Percentiles rank a stretch among this genome's conserved stretches.
Conservation (phyloP, 495 filamentous ascomycete species). For the Penicillium robsamsonii region DNA sequence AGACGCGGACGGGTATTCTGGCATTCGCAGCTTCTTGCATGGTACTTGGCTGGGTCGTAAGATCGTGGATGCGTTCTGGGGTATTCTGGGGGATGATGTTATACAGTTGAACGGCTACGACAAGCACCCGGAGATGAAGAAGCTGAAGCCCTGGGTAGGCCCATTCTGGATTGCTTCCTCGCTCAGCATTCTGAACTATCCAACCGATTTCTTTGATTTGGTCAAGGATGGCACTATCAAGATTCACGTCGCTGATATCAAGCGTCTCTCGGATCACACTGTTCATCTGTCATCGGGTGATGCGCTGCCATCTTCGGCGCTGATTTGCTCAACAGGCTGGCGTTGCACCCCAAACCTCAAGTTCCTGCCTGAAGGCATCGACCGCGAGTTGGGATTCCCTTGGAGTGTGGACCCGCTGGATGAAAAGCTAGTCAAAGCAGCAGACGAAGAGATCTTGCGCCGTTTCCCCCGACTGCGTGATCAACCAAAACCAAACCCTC, state of each 20-base stretch:
- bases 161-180: slow-evolving; percentile 62
- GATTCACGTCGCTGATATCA: slow-evolving; percentile 63
- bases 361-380: slow-evolving; percentile 55
- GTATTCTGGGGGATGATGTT: slow-evolving; percentile 57
- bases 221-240: slow-evolving; percentile 56
- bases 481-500: slow-evolving; percentile 36
- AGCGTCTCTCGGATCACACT: slow-evolving; percentile 41
- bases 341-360: slow-evolving; percentile 60
- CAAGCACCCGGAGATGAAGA: slow-evolving; percentile 60
- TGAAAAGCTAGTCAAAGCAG: slow-evolving; percentile 33
- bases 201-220: slow-evolving; percentile 61
- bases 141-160: slow-evolving; percentile 63
- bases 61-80: slow-evolving; percentile 69
- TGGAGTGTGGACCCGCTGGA: slow-evolving; percentile 32
- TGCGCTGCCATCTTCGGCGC: slow-evolving; percentile 52
- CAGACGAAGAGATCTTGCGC: slow-evolving; percentile 65
- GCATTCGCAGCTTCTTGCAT: slow-evolving; percentile 59
- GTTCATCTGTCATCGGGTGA: slow-evolving; percentile 59
- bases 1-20: slow-evolving; percentile 47
- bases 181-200: slow-evolving; percentile 69
- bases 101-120: slow-evolving; percentile 57
- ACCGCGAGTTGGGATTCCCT: slow-evolving; percentile 41
- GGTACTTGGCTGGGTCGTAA: slow-evolving; percentile 62
- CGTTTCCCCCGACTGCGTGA: slow-evolving; percentile 61
- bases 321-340: slow-evolving; percentile 74